A percentile compares a stretch with the other conserved stretches of the same genome.
phyloP scores from a whole-genome alignment of 2,329 filamentous ascomycete species.

The Fusarium musae region DNA sequence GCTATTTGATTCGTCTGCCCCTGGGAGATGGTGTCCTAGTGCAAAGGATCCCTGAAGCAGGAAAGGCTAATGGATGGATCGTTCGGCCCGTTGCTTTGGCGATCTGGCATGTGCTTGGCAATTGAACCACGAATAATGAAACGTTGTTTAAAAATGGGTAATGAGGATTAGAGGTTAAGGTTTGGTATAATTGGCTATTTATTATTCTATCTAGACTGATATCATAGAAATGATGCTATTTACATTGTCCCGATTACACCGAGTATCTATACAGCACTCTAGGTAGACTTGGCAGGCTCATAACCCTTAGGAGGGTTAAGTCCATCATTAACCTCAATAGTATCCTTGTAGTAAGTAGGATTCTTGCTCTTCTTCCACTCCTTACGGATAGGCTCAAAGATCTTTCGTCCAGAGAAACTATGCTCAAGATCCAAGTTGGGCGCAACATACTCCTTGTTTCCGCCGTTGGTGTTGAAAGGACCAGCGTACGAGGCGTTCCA shows the following conservation, averaged over 20 bases:
- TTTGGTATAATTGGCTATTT: background rate
- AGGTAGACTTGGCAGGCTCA: conserved; percentile 34
- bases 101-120: background rate
- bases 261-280: background rate
- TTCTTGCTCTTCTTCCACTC: conserved; percentile 52
- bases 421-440: conserved; percentile 54
- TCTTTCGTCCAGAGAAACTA: conserved; percentile 46
- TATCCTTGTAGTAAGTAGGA: conserved; percentile 56
- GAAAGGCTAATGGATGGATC: background rate
- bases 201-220: background rate
- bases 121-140: background rate
- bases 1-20: conserved; percentile 1
- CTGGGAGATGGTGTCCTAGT: background rate
- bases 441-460: conserved; percentile 51
- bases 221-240: background rate
- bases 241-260: background rate
- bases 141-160: fast-evolving
- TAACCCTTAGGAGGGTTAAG: conserved; percentile 56
- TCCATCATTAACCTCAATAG: conserved; percentile 55
- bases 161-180: fast-evolving
- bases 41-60: background rate
- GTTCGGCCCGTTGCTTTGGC: background rate
- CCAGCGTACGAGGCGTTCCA: conserved; percentile 67
- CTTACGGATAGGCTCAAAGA: conserved; percentile 53
- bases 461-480: conserved; percentile 52